phyloP scores from a whole-genome alignment of 257 asterid genomes.

The Solanum pinnatisectum region DNA sequence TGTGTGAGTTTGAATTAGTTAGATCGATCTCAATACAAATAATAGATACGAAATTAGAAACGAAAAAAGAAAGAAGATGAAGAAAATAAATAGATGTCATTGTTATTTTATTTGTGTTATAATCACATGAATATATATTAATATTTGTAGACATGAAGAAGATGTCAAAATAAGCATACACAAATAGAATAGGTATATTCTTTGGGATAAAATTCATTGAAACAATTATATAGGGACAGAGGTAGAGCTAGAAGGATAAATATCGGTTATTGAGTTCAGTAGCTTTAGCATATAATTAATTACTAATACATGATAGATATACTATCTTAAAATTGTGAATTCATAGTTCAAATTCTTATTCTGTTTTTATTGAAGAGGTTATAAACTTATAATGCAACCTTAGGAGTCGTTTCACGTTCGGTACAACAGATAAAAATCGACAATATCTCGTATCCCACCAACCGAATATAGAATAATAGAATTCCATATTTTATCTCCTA shows the following conservation, averaged over 20 bases:
- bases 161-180: slow-evolving; percentile 12
- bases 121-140: background rate
- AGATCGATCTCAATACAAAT: no score
- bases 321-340: no score
- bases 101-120: background rate
- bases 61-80: background rate
- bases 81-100: background rate
- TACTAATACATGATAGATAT: no score
- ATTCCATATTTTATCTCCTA: background rate
- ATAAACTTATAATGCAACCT: background rate
- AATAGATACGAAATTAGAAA: background rate
- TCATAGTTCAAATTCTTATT: no score
- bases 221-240: background rate
- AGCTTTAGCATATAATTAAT: no score
- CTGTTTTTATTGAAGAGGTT: background rate
- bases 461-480: background rate
- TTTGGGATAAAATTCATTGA: background rate
- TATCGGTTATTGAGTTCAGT: no score
- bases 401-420: background rate
- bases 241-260: background rate
- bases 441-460: background rate
- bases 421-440: accelerated
- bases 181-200: slow-evolving; percentile 10
- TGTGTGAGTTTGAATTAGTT: background rate
- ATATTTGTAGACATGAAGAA: background rate